Conservation (phyloP, 441 rosid species). For the Populus tomentosa region DNA sequence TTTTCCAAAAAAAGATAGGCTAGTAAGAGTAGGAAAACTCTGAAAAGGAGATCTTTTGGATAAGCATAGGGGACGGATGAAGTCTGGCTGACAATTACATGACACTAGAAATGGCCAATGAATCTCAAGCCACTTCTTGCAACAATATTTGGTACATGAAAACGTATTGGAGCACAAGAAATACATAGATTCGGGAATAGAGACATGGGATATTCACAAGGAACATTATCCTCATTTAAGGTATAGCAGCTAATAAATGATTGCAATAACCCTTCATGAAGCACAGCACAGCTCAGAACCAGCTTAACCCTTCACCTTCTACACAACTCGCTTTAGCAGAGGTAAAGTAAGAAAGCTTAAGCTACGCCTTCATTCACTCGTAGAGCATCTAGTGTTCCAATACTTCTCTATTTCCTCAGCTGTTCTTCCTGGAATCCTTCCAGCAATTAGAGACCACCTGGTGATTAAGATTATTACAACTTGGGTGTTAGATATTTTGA, state of each 20-base stretch:
- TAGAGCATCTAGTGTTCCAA: conserved; percentile 38
- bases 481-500: background rate
- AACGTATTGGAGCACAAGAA: background rate
- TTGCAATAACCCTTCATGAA: background rate
- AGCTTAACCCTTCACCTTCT: background rate
- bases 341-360: background rate
- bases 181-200: background rate
- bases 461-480: background rate
- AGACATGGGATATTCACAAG: background rate
- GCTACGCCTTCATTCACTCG: conserved; percentile 22
- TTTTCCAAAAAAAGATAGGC: background rate
- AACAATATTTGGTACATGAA: background rate
- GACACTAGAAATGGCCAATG: background rate
- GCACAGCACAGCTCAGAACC: background rate
- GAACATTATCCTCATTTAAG: background rate
- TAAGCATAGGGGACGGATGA: background rate
- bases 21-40: background rate
- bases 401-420: conserved; percentile 42
- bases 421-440: conserved; percentile 50
- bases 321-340: background rate
- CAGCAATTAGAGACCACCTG: conserved; percentile 51
- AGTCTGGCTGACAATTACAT: background rate
- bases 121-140: background rate
- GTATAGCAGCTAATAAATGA: background rate
- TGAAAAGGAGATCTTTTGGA: background rate